phyloP scores from a whole-genome alignment of 1,284 basidiomycete species.

The Ustilago lituana region DNA sequence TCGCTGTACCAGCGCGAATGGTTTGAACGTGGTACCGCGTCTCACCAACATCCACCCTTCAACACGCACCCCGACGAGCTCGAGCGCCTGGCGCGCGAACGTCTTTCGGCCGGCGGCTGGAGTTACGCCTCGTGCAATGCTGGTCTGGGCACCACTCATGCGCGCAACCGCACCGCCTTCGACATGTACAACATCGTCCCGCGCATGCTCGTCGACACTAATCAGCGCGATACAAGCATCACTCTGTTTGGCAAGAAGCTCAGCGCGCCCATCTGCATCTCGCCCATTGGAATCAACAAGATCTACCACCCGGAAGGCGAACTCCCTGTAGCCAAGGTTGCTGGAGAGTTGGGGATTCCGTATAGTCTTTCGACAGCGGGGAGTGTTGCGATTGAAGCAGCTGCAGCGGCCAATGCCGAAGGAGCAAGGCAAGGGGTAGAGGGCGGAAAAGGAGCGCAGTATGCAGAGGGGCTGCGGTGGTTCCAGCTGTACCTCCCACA shows the following conservation, averaged over 20 bases:
- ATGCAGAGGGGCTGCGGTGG: conserved; percentile 74
- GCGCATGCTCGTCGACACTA: conserved; percentile 79
- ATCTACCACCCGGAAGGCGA: conserved; percentile 77
- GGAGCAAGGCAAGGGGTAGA: conserved; percentile 20
- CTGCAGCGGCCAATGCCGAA: conserved; percentile 74
- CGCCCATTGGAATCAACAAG: conserved; percentile 79
- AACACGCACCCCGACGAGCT: conserved; percentile 71
- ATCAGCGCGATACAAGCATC: conserved; percentile 73
- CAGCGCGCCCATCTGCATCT: conserved; percentile 75
- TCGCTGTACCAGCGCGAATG: conserved; percentile 73
- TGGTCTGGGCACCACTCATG: conserved; percentile 73
- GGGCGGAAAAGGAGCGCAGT: conserved; percentile 48
- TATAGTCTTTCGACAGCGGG: conserved; percentile 79
- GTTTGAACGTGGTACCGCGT: conserved; percentile 67
- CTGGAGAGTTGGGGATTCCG: conserved; percentile 74
- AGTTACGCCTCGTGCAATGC: conserved; percentile 73
- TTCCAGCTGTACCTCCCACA: conserved; percentile 82
- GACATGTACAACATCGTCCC: conserved; percentile 71
- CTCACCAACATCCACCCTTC: conserved; percentile 28
- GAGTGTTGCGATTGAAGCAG: conserved; percentile 77
- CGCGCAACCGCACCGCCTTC: conserved; percentile 70
- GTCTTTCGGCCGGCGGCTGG: conserved; percentile 72
- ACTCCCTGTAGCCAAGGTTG: conserved; percentile 76
- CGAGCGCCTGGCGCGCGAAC: conserved; percentile 71
- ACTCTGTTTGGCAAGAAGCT: conserved; percentile 76